Conservation (phyloP, 495 filamentous ascomycete species). For the Xylaria flabelliformis region DNA sequence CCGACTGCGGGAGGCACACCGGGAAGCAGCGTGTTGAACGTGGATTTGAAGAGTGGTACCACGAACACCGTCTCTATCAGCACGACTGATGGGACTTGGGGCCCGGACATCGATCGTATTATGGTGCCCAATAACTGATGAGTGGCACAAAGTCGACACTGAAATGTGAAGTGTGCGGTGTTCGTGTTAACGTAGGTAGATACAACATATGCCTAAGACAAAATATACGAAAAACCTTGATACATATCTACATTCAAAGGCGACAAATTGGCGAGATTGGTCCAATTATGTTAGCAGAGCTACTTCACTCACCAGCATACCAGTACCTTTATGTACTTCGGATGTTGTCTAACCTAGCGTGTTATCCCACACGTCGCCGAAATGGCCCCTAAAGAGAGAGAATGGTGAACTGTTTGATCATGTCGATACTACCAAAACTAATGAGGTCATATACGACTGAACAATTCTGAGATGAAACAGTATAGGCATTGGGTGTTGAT, state of each 20-base stretch:
- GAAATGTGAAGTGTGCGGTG: neutral
- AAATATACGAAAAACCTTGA: neutral
- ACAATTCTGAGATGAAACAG: neutral
- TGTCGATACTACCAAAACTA: neutral
- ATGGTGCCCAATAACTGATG: slow-evolving; percentile 52
- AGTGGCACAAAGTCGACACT: neutral
- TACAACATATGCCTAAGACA: neutral
- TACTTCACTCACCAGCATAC: no score
- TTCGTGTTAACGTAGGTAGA: neutral
- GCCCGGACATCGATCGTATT: slow-evolving; percentile 63
- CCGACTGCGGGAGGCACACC: slow-evolving; percentile 43
- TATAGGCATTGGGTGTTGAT: neutral
- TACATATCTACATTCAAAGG: no score
- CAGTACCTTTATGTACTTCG: no score
- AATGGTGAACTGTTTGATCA: neutral
- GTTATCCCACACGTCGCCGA: no score
- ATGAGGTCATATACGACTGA: neutral
- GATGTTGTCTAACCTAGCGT: no score
- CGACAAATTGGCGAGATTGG: no score
- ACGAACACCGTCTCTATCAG: slow-evolving; percentile 57
- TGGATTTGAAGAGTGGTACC: slow-evolving; percentile 48
- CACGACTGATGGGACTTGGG: slow-evolving; percentile 54
- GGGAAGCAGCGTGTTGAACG: slow-evolving; percentile 49
- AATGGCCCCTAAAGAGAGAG: no score
- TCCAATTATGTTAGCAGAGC: no score